These are phyloP conservation scores for Pelargonium fulgidum DNA, from an alignment of 441 rosid species.

Conservation along the genomic window DNA sequence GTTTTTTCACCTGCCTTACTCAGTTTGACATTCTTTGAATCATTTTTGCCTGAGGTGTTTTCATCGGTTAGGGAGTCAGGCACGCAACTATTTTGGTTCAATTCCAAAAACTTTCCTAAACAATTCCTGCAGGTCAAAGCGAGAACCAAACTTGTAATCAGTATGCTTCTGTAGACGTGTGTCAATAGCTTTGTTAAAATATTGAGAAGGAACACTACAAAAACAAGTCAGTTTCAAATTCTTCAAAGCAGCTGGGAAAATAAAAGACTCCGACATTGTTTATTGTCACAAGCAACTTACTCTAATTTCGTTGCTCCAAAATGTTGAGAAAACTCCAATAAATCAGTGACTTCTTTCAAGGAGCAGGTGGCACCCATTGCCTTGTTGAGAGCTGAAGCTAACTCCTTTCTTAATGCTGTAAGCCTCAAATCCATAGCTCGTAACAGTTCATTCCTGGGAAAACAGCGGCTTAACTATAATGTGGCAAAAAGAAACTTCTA, in stretches of 20 bases:
- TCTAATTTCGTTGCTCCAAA: conserved; percentile 46
- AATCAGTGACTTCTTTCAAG: conserved; percentile 30
- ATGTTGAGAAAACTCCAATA: conserved; percentile 38
- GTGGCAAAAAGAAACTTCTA: conserved; percentile 14
- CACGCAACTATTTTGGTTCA: conserved; percentile 21
- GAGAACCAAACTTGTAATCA: conserved; percentile 13
- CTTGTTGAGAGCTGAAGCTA: conserved; percentile 38
- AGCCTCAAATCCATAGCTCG: conserved; percentile 59
- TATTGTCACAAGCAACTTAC: conserved; percentile 36
- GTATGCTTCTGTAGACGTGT: background rate
- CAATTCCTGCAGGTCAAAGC: conserved; percentile 34
- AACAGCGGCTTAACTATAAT: conserved; percentile 16
- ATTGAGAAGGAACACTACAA: background rate
- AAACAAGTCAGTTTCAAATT: conserved; percentile 5
- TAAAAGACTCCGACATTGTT: conserved; percentile 10
- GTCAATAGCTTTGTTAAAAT: background rate
- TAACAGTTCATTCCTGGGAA: conserved; percentile 50
- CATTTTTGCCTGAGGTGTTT: conserved; percentile 14
- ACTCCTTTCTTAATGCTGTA: conserved; percentile 43
- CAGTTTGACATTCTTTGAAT: conserved; percentile 21
- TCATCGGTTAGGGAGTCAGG: conserved; percentile 21
- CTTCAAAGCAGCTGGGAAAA: conserved; percentile 12
- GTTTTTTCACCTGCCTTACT: conserved; percentile 23
- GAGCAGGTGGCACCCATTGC: conserved; percentile 36
- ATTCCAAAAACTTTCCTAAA: conserved; percentile 28